Evolutionary conservation across 2,329 filamentous ascomycete species (phyloP), one percentile per base, ranked within the genome.

Genomic region (Fusarium sterilihyphosum): DNA sequence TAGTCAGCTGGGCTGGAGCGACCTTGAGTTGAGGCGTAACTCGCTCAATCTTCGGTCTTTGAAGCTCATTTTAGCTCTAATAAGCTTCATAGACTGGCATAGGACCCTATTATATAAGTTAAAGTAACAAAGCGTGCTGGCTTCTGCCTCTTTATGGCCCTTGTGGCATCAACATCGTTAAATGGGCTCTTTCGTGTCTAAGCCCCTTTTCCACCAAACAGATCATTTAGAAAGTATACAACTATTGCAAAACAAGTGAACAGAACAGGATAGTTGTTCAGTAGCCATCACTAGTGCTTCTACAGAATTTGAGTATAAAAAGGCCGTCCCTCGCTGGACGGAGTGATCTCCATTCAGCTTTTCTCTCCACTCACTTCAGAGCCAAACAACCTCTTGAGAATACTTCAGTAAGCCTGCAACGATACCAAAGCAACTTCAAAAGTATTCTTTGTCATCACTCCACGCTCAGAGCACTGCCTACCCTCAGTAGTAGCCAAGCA

Each of bases 81-180:
- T n/a, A 41, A 10, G 29, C 40, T 22, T n/a, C 16, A 7, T 8
- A 1, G 10, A 7, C 6, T 8, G 16, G 3, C 2, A 1, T 6
- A 24, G 14, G 12, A n/a, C 18, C 40, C 11, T 1, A 14, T 3
- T 26, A 5, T 47, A n/a, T 8, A 8, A 40, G 17, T 12, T 8
- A 9, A 3, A 35, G 8, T 12, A 38, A 10, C 3, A 26, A 11
- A 20, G 5, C 4, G 2, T 12, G 33, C 12, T 38, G 26, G 8
- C 10, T 17, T 13, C 4, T 6, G 12, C 35, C 6, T 26, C 12
- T 35, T 16, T 3, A 8, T 17, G 18, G 29, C 18, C 11, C 20
- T 12, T 10, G n/a, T 26, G 8, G 18, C 26, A 10, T 31, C 10
- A 46, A n/a, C 9, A 11, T 11, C 22, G 24, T 26, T n/a, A 4